These are phyloP conservation scores for Apiotrichum gamsii DNA, from an alignment of 1,284 basidiomycete genomes.

Conservation along the genomic window DNA sequence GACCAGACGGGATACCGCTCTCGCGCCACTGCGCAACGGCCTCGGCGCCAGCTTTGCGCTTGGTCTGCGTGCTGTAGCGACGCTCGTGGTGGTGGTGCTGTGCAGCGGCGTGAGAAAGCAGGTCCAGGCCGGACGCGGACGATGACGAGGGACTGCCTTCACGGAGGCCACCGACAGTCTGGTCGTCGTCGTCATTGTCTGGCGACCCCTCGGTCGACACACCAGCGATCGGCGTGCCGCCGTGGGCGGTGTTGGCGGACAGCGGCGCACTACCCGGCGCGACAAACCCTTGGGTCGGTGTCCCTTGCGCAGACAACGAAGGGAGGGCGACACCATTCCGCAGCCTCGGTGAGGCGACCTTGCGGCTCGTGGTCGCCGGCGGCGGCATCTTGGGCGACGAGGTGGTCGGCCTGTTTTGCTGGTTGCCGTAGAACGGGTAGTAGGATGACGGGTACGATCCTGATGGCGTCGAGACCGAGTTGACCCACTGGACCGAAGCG, in stretches of 20 bases:
- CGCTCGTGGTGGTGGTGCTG: slow-evolving; percentile 20
- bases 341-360: slow-evolving; percentile 12
- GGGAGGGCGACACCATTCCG: slow-evolving; percentile 3
- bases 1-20: slow-evolving; percentile 32
- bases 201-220: slow-evolving; percentile 20
- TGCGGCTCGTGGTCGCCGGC: slow-evolving; percentile 18
- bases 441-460: not conserved
- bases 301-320: no score
- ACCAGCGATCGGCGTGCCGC: not conserved
- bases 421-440: slow-evolving; percentile 3
- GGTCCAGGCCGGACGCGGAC: slow-evolving; percentile 36
- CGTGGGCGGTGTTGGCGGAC: no score
- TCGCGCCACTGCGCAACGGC: slow-evolving; percentile 44
- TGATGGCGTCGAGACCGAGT: slow-evolving; percentile 12
- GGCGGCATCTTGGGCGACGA: slow-evolving; percentile 26
- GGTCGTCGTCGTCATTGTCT: slow-evolving; percentile 41
- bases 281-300: not conserved
- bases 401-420: slow-evolving; percentile 1
- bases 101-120: slow-evolving; percentile 31
- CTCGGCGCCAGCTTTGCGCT: slow-evolving; percentile 41
- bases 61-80: slow-evolving; percentile 23
- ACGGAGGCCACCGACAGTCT: slow-evolving; percentile 33
- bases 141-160: slow-evolving; percentile 37
- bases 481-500: slow-evolving; percentile 41
- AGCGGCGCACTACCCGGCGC: not conserved